phyloP scores from a whole-genome alignment of 2,329 filamentous ascomycete species.

The Pseudogymnoascus sp. region DNA sequence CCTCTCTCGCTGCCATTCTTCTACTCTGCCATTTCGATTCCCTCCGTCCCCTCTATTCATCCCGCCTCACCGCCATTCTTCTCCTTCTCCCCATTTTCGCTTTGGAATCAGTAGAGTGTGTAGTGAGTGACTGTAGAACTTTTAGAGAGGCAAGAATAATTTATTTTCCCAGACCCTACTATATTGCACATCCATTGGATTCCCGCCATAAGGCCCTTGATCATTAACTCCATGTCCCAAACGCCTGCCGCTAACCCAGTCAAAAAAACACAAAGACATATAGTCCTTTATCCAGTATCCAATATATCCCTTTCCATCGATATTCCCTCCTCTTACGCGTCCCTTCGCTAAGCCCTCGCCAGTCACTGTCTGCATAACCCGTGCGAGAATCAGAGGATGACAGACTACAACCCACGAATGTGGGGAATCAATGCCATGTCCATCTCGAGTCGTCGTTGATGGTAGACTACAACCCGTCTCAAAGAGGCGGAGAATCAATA shows the following conservation, averaged over 20 bases:
- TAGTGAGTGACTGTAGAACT: background rate
- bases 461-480: background rate
- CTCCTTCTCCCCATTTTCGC: background rate
- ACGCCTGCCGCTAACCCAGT: slow-evolving; percentile 2
- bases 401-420: background rate
- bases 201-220: background rate
- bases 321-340: background rate
- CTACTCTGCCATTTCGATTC: background rate
- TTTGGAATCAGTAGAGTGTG: background rate
- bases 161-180: background rate
- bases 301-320: background rate
- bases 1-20: too few relatives aligned
- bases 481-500: background rate
- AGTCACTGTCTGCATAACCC: too few relatives aligned
- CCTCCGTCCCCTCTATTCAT: too few relatives aligned
- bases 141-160: background rate
- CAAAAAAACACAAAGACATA: background rate
- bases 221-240: background rate
- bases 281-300: background rate
- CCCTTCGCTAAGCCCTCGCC: background rate
- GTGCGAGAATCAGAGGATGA: background rate
- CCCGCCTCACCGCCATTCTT: background rate
- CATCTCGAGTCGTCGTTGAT: background rate
- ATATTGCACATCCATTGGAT: background rate
- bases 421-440: background rate